These are phyloP conservation scores for Kalanchoe fedtschenkoi DNA, from an alignment of 164 flowering plant species.

Conservation along the genomic window DNA sequence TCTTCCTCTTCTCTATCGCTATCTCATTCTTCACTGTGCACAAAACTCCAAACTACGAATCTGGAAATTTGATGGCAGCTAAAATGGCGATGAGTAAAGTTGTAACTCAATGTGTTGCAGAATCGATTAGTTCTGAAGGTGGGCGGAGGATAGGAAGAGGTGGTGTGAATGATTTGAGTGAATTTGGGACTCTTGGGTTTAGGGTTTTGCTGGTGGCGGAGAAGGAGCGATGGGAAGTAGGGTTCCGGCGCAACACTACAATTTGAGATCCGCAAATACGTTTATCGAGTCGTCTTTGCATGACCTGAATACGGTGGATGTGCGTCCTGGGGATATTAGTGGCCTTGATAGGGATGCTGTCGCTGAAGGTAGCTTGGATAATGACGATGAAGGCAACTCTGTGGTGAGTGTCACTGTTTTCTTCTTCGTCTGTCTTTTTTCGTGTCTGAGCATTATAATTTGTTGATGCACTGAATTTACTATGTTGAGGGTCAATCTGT, in stretches of 20 bases:
- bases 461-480: background rate
- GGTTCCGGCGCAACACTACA: constrained; percentile 52
- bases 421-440: background rate
- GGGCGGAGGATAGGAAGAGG: constrained; percentile 10
- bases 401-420: constrained; percentile 28
- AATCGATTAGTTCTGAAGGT: background rate
- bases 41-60: background rate
- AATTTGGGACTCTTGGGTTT: constrained; percentile 7
- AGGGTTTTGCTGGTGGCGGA: constrained; percentile 7
- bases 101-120: background rate
- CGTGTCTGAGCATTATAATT: background rate
- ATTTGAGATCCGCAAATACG: constrained; percentile 46
- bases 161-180: background rate
- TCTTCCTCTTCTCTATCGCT: background rate
- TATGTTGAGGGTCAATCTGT: background rate
- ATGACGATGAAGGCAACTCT: constrained; percentile 42
- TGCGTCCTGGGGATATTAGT: constrained; percentile 30
- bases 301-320: constrained; percentile 59
- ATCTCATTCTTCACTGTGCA: background rate
- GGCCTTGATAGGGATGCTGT: constrained; percentile 39
- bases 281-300: constrained; percentile 58
- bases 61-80: background rate
- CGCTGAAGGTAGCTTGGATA: constrained; percentile 39
- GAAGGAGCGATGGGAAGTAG: constrained; percentile 35
- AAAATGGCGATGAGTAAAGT: background rate